A percentile compares a stretch with the other conserved stretches of the same genome.
These are phyloP conservation scores for Coelastrella sp. DNA, from an alignment of 139 green algal species.

Conservation along the genomic window DNA sequence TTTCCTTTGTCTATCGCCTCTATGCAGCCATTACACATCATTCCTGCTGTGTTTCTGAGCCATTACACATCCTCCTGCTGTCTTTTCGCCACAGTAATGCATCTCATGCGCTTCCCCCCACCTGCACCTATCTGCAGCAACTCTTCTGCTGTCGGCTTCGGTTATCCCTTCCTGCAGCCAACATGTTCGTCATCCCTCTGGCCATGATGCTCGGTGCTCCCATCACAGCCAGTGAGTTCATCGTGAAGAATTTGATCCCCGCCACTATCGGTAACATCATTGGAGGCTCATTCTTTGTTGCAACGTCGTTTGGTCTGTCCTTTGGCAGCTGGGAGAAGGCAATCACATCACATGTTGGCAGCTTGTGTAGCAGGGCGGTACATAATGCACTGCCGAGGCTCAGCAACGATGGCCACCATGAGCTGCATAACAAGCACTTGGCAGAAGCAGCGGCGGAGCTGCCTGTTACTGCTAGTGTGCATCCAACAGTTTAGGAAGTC, in stretches of 20 bases:
- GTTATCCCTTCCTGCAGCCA: constrained; percentile 52
- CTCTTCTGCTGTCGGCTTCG: not conserved
- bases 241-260: constrained; percentile 81
- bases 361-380: not conserved
- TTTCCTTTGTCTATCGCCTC: too few relatives aligned
- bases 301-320: constrained; percentile 63
- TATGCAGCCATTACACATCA: too few relatives aligned
- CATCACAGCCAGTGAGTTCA: constrained; percentile 69
- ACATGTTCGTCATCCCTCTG: constrained; percentile 78
- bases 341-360: not conserved
- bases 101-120: too few relatives aligned
- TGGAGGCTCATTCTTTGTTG: constrained; percentile 80
- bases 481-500: not conserved
- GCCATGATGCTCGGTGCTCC: constrained; percentile 50
- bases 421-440: not conserved
- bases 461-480: not conserved
- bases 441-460: not conserved
- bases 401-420: not conserved
- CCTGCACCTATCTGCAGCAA: too few relatives aligned
- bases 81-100: too few relatives aligned
- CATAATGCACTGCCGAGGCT: not conserved
- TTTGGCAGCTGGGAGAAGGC: constrained; percentile 68
- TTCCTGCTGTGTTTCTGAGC: too few relatives aligned
- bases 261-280: constrained; percentile 91
- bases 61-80: too few relatives aligned